These are phyloP conservation scores for Telopea speciosissima DNA, from an alignment of 177 flowering plant genomes.

Conservation along the genomic window DNA sequence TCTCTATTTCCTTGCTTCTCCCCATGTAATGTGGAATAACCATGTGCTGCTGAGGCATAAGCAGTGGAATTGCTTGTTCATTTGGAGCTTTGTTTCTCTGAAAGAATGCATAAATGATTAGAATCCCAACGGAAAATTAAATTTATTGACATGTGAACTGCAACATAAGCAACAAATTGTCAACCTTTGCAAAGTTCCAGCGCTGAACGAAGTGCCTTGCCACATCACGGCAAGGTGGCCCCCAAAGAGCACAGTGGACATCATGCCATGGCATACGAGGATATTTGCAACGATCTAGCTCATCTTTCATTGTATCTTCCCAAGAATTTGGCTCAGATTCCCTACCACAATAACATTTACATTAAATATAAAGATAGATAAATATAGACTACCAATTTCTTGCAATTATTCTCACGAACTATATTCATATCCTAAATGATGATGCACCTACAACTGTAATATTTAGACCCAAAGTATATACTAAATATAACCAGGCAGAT, in stretches of 20 bases:
- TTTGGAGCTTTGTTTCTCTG: constrained; percentile 98
- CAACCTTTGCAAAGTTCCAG: constrained; percentile 98
- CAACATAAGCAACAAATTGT: not conserved
- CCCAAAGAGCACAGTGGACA: constrained; percentile 99
- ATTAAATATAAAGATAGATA: not conserved
- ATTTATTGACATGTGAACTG: not conserved
- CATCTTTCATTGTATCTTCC: constrained; percentile 97
- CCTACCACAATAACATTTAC: constrained; percentile 29
- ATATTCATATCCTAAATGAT: too few relatives aligned
- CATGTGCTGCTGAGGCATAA: constrained; percentile 99
- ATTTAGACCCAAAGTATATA: too few relatives aligned
- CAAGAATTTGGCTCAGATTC: constrained; percentile 99
- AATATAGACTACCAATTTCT: not conserved
- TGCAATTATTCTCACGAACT: too few relatives aligned
- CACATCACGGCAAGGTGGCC: constrained; percentile 95
- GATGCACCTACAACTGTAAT: too few relatives aligned
- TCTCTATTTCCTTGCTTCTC: constrained; percentile 38
- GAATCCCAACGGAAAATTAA: not conserved
- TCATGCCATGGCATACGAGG: constrained; percentile 99
- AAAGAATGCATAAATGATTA: constrained; percentile 15
- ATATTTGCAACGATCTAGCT: constrained; percentile 75
- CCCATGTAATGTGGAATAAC: constrained; percentile 98
- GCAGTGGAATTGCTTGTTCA: constrained; percentile 89
- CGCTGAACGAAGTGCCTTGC: constrained; percentile 99
- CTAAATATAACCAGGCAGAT: not conserved